Conservation (phyloP, 805 yeast genomes). For the Schizosaccharomyces lindneri region DNA sequence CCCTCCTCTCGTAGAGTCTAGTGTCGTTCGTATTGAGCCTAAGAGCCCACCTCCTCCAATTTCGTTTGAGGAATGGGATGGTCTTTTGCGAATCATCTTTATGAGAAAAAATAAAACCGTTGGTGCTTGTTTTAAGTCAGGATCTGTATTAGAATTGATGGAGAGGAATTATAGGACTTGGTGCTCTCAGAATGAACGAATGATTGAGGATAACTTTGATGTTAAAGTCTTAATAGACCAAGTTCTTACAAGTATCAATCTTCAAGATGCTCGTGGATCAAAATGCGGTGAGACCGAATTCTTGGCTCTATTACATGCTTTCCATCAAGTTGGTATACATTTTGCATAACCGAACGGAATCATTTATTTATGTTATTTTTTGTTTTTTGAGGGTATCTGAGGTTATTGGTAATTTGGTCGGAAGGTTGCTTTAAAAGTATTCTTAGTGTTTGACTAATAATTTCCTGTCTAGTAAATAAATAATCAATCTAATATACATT, state of each 20-base stretch:
- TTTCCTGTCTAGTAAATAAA: background rate
- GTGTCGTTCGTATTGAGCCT: slow-evolving; percentile 81
- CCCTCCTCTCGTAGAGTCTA: slow-evolving; percentile 94
- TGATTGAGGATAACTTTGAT: slow-evolving; percentile 14
- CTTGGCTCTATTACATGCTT: slow-evolving; percentile 54
- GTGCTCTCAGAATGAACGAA: slow-evolving; percentile 27
- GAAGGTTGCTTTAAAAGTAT: too few relatives aligned
- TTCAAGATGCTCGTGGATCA: slow-evolving; percentile 68
- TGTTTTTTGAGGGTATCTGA: background rate
- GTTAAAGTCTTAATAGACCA: slow-evolving; percentile 38
- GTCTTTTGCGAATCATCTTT: slow-evolving; percentile 69
- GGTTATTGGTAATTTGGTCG: too few relatives aligned
- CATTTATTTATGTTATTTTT: background rate
- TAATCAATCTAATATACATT: too few relatives aligned
- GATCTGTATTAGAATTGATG: slow-evolving; percentile 51
- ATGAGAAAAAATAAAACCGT: slow-evolving; percentile 78
- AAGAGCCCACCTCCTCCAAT: slow-evolving; percentile 84
- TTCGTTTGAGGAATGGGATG: slow-evolving; percentile 93
- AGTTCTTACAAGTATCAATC: slow-evolving; percentile 58
- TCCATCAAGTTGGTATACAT: slow-evolving; percentile 91
- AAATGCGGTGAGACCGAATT: slow-evolving; percentile 92
- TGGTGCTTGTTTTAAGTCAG: slow-evolving; percentile 73
- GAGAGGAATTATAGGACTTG: slow-evolving; percentile 72
- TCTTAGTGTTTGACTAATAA: background rate
- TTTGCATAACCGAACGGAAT: slow-evolving; percentile 37